phyloP scores from a whole-genome alignment of 2,329 filamentous ascomycete genomes.

The Exophiala sp. region DNA sequence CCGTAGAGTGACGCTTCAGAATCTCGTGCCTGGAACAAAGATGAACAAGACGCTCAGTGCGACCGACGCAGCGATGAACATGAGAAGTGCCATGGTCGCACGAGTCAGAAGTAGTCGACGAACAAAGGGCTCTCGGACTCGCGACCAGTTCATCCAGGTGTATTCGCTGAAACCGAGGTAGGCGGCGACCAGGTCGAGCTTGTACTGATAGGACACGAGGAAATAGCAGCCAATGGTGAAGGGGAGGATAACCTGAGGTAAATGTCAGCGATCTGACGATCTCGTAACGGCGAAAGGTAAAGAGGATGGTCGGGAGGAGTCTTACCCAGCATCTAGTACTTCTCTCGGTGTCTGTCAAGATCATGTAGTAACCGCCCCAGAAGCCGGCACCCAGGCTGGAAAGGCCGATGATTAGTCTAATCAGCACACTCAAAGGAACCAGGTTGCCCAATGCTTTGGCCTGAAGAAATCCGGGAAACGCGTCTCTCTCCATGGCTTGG shows the following conservation, averaged over 20 bases:
- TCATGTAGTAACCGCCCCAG: conserved; percentile 89
- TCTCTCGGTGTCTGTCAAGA: conserved; percentile 76
- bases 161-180: conserved; percentile 91
- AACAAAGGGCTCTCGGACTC: conserved; percentile 85
- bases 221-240: conserved; percentile 89
- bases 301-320: conserved; percentile 1
- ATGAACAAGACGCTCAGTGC: conserved; percentile 88
- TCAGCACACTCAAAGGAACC: conserved; percentile 81
- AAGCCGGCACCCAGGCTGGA: conserved; percentile 84
- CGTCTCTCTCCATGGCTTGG: conserved; percentile 98
- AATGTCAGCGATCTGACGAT: neutral
- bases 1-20: conserved; percentile 32
- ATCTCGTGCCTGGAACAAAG: conserved; percentile 72
- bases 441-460: conserved; percentile 94
- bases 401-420: conserved; percentile 78
- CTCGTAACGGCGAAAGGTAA: neutral
- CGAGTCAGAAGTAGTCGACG: conserved; percentile 78
- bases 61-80: conserved; percentile 70
- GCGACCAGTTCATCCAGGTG: conserved; percentile 85
- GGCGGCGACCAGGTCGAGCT: conserved; percentile 84
- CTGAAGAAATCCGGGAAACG: conserved; percentile 93
- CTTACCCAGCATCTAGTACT: conserved; percentile 74
- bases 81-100: conserved; percentile 69
- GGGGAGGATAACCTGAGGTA: conserved; percentile 65
- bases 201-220: conserved; percentile 88